These are phyloP conservation scores for Mucor piriformis DNA, from an alignment of 371 early-diverging fungal genomes.

Conservation along the genomic window DNA sequence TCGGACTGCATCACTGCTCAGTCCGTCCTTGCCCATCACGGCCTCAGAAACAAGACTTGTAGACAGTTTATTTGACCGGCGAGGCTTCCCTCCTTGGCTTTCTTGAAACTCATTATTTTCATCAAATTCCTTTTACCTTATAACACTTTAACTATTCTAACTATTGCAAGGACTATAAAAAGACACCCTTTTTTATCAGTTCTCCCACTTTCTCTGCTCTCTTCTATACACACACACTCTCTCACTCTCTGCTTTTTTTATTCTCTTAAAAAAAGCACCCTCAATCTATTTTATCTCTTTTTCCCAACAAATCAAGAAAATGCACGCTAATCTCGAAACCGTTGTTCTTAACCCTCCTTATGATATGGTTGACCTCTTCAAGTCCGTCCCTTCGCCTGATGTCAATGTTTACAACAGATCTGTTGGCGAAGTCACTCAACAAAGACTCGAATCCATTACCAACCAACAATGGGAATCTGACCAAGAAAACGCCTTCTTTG, in stretches of 20 bases:
- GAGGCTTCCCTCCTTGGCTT: conserved; percentile 73
- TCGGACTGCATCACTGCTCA: conserved; percentile 55
- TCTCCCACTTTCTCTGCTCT: neutral
- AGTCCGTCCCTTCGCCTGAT: conserved; percentile 19
- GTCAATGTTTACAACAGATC: conserved; percentile 35
- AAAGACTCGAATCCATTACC: conserved; percentile 43
- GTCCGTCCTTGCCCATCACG: conserved; percentile 70
- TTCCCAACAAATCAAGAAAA: conserved; percentile 5
- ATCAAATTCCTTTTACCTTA: conserved; percentile 9
- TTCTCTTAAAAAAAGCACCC: neutral
- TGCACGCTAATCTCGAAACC: conserved; percentile 45
- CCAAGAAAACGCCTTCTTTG: conserved; percentile 91
- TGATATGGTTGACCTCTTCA: conserved; percentile 12
- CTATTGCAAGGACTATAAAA: neutral
- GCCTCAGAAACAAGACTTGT: conserved; percentile 68
- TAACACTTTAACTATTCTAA: conserved; percentile 9
- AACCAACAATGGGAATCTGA: conserved; percentile 57
- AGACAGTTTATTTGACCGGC: conserved; percentile 64
- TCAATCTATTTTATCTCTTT: neutral
- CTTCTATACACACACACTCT: neutral
- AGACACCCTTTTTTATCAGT: neutral
- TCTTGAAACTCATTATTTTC: conserved; percentile 32
- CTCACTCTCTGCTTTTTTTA: neutral
- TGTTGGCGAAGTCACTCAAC: conserved; percentile 36
- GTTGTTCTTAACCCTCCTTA: conserved; percentile 30